Conservation (phyloP, 768 basidiomycete species). For the Pisolithus sp. region DNA sequence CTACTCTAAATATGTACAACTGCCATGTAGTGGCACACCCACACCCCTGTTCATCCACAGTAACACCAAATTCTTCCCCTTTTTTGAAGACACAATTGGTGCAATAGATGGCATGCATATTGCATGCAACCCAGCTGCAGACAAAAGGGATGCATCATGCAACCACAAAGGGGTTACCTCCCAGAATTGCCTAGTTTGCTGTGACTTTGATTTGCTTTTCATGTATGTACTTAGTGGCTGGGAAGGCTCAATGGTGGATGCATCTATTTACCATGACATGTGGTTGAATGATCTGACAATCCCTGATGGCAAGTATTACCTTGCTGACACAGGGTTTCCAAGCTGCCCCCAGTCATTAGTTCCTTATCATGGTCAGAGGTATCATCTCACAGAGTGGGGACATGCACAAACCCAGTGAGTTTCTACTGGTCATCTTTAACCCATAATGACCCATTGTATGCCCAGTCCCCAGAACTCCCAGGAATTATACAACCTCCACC, state of each 20-base stretch:
- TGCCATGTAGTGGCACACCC: background rate
- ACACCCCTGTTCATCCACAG: conserved; percentile 19
- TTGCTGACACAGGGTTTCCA: conserved; percentile 13
- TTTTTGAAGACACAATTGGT: conserved; percentile 24
- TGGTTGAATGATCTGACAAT: conserved; percentile 7
- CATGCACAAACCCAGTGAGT: background rate
- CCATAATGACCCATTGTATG: background rate
- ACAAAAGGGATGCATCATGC: conserved; percentile 17
- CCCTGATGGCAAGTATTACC: conserved; percentile 10
- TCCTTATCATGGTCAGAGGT: conserved; percentile 8
- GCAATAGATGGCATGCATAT: conserved; percentile 14
- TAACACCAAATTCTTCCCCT: conserved; percentile 30
- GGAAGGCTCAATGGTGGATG: conserved; percentile 10
- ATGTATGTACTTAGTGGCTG: conserved; percentile 13
- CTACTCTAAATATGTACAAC: background rate
- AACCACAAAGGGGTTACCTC: conserved; percentile 19
- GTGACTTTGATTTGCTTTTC: conserved; percentile 12
- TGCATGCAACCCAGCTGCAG: background rate
- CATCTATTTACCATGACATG: conserved; percentile 7
- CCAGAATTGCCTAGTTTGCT: conserved; percentile 21
- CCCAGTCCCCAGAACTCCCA: conserved; percentile 11
- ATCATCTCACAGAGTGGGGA: conserved; percentile 17
- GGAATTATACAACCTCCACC: conserved; percentile 21
- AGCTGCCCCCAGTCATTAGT: conserved; percentile 4
- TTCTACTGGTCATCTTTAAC: background rate